Conservation (phyloP, 495 filamentous ascomycete genomes). For the Tetracladium marchalianum region DNA sequence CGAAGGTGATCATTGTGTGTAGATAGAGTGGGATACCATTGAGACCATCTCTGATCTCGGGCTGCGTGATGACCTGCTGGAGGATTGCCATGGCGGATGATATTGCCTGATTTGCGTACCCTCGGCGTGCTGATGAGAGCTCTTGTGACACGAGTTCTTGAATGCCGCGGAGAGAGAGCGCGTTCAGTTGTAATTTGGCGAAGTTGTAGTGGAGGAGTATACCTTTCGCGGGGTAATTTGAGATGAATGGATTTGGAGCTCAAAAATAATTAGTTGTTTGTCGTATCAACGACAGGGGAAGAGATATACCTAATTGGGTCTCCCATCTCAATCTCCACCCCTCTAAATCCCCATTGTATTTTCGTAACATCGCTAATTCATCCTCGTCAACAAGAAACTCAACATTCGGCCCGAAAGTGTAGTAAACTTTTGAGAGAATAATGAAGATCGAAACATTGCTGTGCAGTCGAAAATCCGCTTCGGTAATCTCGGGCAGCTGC, state of each 20-base stretch:
- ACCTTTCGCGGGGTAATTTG: constrained; percentile 46
- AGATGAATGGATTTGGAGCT: constrained; percentile 37
- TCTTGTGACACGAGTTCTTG: constrained; percentile 31
- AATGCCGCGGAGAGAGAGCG: constrained; percentile 42
- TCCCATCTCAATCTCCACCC: constrained; percentile 46
- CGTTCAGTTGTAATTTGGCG: constrained; percentile 49
- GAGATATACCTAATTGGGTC: constrained; percentile 36
- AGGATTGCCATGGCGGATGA: constrained; percentile 44
- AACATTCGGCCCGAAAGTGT: constrained; percentile 43
- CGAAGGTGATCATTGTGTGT: constrained; percentile 50
- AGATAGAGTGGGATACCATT: constrained; percentile 29
- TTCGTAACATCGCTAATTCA: constrained; percentile 38
- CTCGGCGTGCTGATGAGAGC: constrained; percentile 43
- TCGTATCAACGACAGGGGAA: neutral
- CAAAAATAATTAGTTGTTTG: constrained; percentile 1
- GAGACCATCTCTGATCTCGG: constrained; percentile 38
- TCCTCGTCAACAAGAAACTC: constrained; percentile 42
- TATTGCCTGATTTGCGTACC: constrained; percentile 44
- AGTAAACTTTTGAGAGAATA: constrained; percentile 45
- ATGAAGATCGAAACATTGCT: constrained; percentile 47
- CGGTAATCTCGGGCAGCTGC: constrained; percentile 32
- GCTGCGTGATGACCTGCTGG: constrained; percentile 43
- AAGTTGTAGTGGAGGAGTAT: constrained; percentile 49
- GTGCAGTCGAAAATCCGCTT: constrained; percentile 41
- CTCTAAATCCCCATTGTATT: constrained; percentile 44